Evolutionary conservation across 352 stramenopile genomes (phyloP).

Genomic region (Globisporangium lucens): DNA sequence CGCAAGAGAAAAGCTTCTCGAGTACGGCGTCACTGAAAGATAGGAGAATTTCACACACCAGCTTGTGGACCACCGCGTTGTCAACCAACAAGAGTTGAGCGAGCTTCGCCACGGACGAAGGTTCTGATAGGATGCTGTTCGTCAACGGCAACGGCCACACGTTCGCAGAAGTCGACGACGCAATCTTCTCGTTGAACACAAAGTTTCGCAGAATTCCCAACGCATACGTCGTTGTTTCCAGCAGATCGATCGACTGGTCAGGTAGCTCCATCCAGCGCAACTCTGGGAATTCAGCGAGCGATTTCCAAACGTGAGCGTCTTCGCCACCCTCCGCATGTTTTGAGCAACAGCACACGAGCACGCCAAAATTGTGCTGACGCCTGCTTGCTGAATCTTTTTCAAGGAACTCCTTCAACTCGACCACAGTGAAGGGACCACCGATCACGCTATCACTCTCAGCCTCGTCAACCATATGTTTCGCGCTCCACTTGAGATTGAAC

Average conservation of each 20-base stretch:
- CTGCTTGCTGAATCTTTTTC: conserved; percentile 37
- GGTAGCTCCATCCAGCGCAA: conserved; percentile 81
- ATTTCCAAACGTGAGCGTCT: conserved; percentile 51
- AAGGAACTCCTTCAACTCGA: conserved; percentile 56
- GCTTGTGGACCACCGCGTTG: conserved; percentile 37
- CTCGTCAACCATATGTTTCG: conserved; percentile 31
- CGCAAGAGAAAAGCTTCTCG: conserved; percentile 53
- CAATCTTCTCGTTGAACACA: conserved; percentile 47
- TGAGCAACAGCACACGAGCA: conserved; percentile 73
- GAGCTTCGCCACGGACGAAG: conserved; percentile 43
- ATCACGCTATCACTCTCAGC: conserved; percentile 19
- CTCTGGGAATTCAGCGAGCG: conserved; percentile 61
- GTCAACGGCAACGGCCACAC: conserved; percentile 55
- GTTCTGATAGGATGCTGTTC: conserved; percentile 52
- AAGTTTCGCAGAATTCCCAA: conserved; percentile 65
- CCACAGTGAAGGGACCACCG: conserved; percentile 46
- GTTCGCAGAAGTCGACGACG: conserved; percentile 23
- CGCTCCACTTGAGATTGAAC: conserved; percentile 62
- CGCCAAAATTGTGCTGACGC: conserved; percentile 30
- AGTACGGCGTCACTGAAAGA: conserved; percentile 43
- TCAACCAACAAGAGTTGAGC: conserved; percentile 70
- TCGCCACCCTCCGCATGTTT: conserved; percentile 32
- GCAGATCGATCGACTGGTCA: conserved; percentile 53
- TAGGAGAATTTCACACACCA: conserved; percentile 65
- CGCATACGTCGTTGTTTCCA: conserved; percentile 36